A percentile compares a stretch with the other conserved stretches of the same genome.
Conservation (phyloP, 2,329 filamentous ascomycete species). For the Alternaria gaisen region DNA sequence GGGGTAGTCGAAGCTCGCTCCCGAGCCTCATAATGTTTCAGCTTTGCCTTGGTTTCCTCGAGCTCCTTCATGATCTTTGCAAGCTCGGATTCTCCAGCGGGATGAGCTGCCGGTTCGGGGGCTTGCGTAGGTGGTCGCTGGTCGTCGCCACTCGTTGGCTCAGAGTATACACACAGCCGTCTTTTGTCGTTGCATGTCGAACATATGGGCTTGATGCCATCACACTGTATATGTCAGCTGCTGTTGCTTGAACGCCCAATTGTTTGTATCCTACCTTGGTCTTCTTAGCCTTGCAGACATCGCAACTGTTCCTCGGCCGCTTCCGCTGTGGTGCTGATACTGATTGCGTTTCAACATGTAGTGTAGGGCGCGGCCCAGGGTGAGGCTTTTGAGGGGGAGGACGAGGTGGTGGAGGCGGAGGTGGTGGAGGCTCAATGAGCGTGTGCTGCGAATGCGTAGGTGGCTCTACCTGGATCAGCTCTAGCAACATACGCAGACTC, state of each 20-base stretch:
- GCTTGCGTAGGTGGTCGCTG: conserved; percentile 22
- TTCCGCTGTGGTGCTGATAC: conserved; percentile 23
- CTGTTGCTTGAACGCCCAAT: background rate
- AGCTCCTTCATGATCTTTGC: conserved; percentile 48
- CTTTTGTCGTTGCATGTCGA: conserved; percentile 48
- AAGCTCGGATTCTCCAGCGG: conserved; percentile 40
- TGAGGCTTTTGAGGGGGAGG: conserved; percentile 10
- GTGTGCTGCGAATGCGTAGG: conserved; percentile 21
- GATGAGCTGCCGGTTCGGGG: conserved; percentile 26
- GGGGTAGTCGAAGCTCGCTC: conserved; percentile 41
- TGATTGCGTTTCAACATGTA: conserved; percentile 18
- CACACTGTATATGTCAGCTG: conserved; percentile 41
- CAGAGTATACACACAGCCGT: conserved; percentile 46
- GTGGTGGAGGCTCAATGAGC: conserved; percentile 22
- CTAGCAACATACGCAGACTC: conserved; percentile 48
- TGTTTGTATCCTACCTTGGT: conserved; percentile 40
- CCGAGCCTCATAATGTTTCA: conserved; percentile 45
- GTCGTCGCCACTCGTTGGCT: conserved; percentile 28
- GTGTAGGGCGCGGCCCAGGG: conserved; percentile 1
- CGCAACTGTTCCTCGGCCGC: conserved; percentile 45
- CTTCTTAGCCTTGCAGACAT: conserved; percentile 49
- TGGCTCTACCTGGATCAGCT: conserved; percentile 45
- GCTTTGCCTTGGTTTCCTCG: conserved; percentile 49
- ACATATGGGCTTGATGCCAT: conserved; percentile 46
- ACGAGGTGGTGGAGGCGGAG: conserved; percentile 17